These are phyloP conservation scores for Manihot esculenta DNA, from an alignment of 441 rosid genomes.

Conservation along the genomic window DNA sequence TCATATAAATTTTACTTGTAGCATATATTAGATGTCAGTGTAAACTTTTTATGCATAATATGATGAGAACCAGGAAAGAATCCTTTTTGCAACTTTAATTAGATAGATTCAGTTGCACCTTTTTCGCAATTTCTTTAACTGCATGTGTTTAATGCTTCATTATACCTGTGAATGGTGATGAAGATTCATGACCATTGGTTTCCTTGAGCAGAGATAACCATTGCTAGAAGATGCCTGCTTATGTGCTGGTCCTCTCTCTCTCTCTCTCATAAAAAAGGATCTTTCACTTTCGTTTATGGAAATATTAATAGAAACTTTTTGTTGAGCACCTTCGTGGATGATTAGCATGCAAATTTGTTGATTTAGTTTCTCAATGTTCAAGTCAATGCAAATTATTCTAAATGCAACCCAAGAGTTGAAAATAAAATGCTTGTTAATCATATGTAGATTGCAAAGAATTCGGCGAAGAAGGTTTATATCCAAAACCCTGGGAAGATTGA, in stretches of 20 bases:
- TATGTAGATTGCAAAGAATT: slow-evolving; percentile 74
- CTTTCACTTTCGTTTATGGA: background rate
- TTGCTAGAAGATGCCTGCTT: background rate
- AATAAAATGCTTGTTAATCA: slow-evolving; percentile 2
- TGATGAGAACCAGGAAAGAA: background rate
- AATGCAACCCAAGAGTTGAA: background rate
- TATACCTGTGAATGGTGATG: too few relatives aligned
- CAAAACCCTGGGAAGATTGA: slow-evolving; percentile 83
- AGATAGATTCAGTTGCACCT: background rate
- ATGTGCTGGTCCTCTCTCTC: background rate
- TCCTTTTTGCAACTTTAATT: background rate
- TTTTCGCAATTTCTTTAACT: background rate
- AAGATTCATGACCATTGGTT: background rate
- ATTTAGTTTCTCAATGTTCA: background rate
- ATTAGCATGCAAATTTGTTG: background rate
- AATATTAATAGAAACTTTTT: background rate
- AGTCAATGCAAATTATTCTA: background rate
- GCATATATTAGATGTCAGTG: too few relatives aligned
- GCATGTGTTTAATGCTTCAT: background rate
- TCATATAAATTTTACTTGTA: too few relatives aligned
- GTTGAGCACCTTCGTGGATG: background rate
- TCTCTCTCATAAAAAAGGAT: too few relatives aligned
- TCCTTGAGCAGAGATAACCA: too few relatives aligned
- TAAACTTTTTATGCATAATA: too few relatives aligned
- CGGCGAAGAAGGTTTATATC: slow-evolving; percentile 85